Conservation (phyloP, 2,329 filamentous ascomycete genomes). For the Rhynchosporium graminicola region DNA sequence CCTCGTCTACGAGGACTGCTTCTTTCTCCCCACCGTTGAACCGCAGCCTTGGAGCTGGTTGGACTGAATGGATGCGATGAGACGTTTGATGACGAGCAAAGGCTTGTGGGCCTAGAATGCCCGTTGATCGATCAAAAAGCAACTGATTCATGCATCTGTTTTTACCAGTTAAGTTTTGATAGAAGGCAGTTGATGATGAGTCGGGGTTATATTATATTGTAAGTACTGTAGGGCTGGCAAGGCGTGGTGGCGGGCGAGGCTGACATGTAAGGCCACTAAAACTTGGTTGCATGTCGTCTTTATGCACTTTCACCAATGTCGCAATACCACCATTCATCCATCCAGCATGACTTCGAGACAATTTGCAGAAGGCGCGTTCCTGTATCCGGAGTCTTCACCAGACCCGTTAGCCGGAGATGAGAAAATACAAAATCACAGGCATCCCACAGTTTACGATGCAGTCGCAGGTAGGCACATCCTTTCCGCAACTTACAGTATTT, state of each 20-base stretch:
- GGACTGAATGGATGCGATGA: slow-evolving; percentile 68
- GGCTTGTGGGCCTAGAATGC: slow-evolving; percentile 61
- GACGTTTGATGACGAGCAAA: slow-evolving; percentile 67
- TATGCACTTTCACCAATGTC: background rate
- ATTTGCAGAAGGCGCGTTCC: slow-evolving; percentile 28
- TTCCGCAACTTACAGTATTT: background rate
- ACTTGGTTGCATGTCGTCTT: background rate
- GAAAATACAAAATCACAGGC: slow-evolving; percentile 35
- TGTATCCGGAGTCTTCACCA: slow-evolving; percentile 25
- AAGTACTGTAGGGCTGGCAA: background rate
- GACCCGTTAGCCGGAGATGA: slow-evolving; percentile 15
- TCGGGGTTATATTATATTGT: too few species aligned
- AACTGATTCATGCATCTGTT: slow-evolving; percentile 69
- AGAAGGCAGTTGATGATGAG: background rate
- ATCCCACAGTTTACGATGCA: slow-evolving; percentile 68
- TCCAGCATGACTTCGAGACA: slow-evolving; percentile 35
- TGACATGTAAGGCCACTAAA: slow-evolving; percentile 8
- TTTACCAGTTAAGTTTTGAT: background rate
- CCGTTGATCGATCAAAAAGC: slow-evolving; percentile 74
- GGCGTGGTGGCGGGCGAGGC: slow-evolving; percentile 9
- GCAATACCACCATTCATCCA: slow-evolving; percentile 5
- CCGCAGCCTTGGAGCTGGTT: slow-evolving; percentile 64
- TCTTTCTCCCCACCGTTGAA: slow-evolving; percentile 64
- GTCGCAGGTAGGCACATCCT: slow-evolving; percentile 58
- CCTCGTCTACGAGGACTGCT: slow-evolving; percentile 23